Conservation (phyloP, 345 rosid genomes). For the Crucihimalaya himalaica region DNA sequence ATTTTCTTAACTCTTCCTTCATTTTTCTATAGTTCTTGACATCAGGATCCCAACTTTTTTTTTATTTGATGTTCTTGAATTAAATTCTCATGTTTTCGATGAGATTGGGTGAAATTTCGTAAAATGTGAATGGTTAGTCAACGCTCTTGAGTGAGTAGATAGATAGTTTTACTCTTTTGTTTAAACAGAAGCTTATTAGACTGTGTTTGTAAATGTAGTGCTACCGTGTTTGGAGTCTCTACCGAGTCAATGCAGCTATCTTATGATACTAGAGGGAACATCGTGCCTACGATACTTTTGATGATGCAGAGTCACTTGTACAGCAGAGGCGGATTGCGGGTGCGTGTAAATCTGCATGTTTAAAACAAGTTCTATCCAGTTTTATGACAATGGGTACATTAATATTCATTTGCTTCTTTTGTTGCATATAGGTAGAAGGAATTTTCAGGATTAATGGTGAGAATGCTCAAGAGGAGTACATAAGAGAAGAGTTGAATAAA, state of each 20-base stretch:
- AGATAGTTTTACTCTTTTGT: neutral
- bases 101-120: neutral
- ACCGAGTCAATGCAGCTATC: conserved; percentile 98
- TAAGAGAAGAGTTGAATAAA: conserved; percentile 78
- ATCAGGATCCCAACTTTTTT: too few species aligned
- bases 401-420: neutral
- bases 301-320: conserved; percentile 93
- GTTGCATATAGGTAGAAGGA: conserved; percentile 78
- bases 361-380: neutral
- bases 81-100: neutral
- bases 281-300: conserved; percentile 89
- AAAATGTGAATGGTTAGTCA: neutral
- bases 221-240: conserved; percentile 95
- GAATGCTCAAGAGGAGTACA: conserved; percentile 89
- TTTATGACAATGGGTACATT: neutral
- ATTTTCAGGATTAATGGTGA: conserved; percentile 92
- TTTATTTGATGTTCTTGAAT: neutral
- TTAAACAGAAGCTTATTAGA: neutral
- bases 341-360: conserved; percentile 19
- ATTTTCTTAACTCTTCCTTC: neutral
- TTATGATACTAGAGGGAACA: conserved; percentile 81
- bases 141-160: neutral
- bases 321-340: conserved; percentile 80
- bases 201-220: conserved; percentile 49
- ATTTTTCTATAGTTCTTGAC: neutral